Base-by-base conservation (phyloP, 768 basidiomycete genomes). In the Dendrothele bispora region DNA sequence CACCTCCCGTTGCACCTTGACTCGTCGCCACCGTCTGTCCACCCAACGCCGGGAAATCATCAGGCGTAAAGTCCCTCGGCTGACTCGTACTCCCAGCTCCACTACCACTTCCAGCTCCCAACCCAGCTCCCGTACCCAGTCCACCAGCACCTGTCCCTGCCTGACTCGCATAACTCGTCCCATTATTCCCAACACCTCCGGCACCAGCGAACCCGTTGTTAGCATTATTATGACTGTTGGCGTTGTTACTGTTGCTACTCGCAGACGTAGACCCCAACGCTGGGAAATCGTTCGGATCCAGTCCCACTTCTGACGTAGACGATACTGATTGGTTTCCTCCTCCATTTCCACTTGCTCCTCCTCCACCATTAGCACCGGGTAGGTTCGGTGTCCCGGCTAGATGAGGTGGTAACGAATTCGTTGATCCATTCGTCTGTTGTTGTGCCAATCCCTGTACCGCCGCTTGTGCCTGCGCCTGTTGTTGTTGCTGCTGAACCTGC, bases 261-360 rank as follows among this genome's bases (percentile, higher is more conserved):
- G 74, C 51, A 41, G 69, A 54, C 12, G 78, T 75, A 35, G 84
- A 83, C 32, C 90, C 90, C 17, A 92, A 79, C 12, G 88, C 89
- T n/a, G 90, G 90, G 57, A 91, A 91, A 66, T 91, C 90, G 60
- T 88, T 90, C 26, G 83, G 88, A 72, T 91, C 90, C 30, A 91
- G 80, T 17, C 84, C 86, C 49, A 88, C 83, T 61, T 91, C 89
- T 63, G 78, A 84, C 27, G 79, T 72, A 22, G 85, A 85, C 42
- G 82, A 83, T 51, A 74, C 77, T 39, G 81, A 82, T 39, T 82
- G 79, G 29, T 83, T 77, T 47, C n/a, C 29, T 68, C 74, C 35
- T 75, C 71, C 24, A 36, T 51, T 48, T 66, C 51, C 57, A 63
- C 59, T 50, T 67, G n/a, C n/a, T n/a, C n/a, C n/a, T n/a, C n/a